Evolutionary conservation across 1,139 yeast genomes (phyloP).

Genomic region (Torulaspora globosa): DNA sequence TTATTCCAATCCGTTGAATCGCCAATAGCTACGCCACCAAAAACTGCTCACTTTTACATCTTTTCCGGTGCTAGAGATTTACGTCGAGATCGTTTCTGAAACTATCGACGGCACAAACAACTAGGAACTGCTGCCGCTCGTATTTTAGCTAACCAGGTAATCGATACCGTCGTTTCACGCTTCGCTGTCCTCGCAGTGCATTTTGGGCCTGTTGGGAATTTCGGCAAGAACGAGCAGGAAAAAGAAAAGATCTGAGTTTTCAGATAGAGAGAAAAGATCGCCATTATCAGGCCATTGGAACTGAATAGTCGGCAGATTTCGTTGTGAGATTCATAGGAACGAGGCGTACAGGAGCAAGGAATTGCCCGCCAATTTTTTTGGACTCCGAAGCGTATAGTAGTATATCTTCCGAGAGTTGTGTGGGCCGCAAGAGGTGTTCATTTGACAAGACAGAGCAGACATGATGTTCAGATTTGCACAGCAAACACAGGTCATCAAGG

Average conservation of each 20-base stretch:
- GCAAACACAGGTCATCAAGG: slow-evolving; percentile 26
- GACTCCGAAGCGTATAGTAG: slow-evolving; percentile 3
- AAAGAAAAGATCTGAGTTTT: slow-evolving; percentile 2
- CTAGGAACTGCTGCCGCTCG: too few relatives aligned
- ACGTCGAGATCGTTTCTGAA: too few relatives aligned
- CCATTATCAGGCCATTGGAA: slow-evolving; percentile 6
- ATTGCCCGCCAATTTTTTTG: neutral
- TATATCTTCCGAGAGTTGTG: neutral
- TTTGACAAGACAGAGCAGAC: neutral
- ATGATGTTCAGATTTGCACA: slow-evolving; percentile 29
- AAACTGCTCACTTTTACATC: too few relatives aligned
- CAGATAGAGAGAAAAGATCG: slow-evolving; percentile 1
- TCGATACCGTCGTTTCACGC: neutral
- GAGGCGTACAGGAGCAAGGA: neutral
- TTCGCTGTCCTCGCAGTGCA: neutral
- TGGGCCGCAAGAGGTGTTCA: neutral
- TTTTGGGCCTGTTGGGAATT: slow-evolving; percentile 1
- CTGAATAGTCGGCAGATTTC: slow-evolving; percentile 5
- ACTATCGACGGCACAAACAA: too few relatives aligned
- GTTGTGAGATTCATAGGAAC: slow-evolving; percentile 2
- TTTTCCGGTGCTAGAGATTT: neutral
- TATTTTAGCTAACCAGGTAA: neutral
- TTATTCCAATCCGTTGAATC: neutral
- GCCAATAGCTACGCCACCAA: neutral
- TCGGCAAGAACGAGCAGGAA: neutral